Base-by-base conservation (phyloP, 164 flowering plant species). In the Umbellularia californica region DNA sequence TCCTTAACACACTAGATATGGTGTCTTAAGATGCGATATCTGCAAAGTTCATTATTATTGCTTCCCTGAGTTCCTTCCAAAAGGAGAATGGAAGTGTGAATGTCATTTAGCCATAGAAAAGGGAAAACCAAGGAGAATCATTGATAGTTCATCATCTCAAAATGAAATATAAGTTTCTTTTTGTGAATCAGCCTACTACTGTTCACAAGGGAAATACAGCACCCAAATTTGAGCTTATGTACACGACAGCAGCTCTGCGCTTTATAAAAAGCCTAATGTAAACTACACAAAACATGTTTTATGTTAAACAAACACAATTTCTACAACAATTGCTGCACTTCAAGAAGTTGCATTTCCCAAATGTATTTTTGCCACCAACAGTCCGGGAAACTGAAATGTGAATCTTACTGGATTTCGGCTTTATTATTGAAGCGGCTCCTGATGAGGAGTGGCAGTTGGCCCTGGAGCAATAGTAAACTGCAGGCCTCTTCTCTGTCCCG, bases 401-500 rank as follows among this genome's bases (percentile, higher is more conserved):
- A 20, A 67, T 28, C 50, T 67, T 30, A 67, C 69, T 24, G 15
- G 24, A 17, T 22, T 10, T 24, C 10, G 30, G 11, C 20, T 23
- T 55, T 58, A n/a, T 70, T 74, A 75, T 75, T 76, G 86, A 60
- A 77, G 81, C 22, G 85, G 81, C 63, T 90, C 93, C 72, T 74
- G 86, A 72, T 63, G 82, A 22, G 83, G 73, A 73, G 83, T 51
- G 15, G 68, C 69, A 0, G 80, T 41, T 7, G 83, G 82, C 67
- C 73, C 85, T 6, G 95, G 78, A 50, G 92, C 88, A 66, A 90
- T 75, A 2, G 93, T 78, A 65, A 91, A 87, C 73, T 89, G 92
- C 41, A 95, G 81, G 62, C 94, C 93, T 69, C 94, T 82, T 2
- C 74, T 85, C 69, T 86, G 94, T 25, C 90, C 94, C 0, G 98